Conservation (phyloP, 164 flowering plant species). For the Magnolia kwangsiensis region DNA sequence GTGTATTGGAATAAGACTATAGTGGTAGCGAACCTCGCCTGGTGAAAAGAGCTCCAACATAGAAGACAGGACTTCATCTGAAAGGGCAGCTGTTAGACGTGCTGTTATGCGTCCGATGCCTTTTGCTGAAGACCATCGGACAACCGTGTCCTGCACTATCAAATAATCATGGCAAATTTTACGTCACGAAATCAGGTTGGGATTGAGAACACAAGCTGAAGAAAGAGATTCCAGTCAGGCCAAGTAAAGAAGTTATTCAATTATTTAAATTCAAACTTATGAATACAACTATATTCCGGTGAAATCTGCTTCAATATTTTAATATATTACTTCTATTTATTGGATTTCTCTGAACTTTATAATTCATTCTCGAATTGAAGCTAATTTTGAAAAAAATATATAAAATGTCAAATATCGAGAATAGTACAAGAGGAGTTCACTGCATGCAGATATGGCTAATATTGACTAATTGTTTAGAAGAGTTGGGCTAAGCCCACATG, state of each 20-base stretch:
- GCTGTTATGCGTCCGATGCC: conserved; percentile 92
- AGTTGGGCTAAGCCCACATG: neutral
- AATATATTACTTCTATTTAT: neutral
- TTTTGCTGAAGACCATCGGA: conserved; percentile 99
- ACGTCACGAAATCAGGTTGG: neutral
- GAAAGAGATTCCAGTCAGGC: neutral
- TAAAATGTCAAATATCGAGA: no score
- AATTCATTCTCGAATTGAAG: neutral
- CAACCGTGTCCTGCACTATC: conserved; percentile 81
- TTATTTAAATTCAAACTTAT: neutral
- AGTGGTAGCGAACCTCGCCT: conserved; percentile 55
- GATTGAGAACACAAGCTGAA: neutral
- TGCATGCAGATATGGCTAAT: neutral
- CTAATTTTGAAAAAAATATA: no score
- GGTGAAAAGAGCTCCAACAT: conserved; percentile 83
- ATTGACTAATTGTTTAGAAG: neutral
- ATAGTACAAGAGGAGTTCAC: neutral
- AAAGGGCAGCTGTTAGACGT: conserved; percentile 64
- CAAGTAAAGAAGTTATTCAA: neutral
- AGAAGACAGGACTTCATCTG: conserved; percentile 84
- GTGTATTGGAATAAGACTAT: neutral
- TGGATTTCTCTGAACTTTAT: neutral
- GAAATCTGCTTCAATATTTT: neutral
- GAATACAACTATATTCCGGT: neutral
- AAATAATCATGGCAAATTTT: conserved; percentile 4